Evolutionary conservation across 208 protist genomes (phyloP).

Genomic region (Leishmania major): DNA sequence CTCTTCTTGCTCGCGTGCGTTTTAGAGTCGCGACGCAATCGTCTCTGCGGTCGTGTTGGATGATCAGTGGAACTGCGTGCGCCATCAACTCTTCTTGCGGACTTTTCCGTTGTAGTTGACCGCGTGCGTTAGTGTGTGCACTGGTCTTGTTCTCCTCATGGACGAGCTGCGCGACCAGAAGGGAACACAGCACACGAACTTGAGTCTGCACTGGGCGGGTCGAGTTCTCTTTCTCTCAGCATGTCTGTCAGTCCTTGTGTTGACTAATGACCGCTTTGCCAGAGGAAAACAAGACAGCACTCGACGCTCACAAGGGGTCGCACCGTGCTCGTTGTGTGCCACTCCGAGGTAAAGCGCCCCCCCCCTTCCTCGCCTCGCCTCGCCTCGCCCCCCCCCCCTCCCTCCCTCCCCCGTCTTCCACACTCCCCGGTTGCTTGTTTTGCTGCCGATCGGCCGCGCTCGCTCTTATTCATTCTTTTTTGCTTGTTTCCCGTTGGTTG

Average conservation of each 20-base stretch:
- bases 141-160: not conserved
- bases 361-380: too few relatives aligned
- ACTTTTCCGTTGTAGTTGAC: not conserved
- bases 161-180: not conserved
- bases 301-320: not conserved
- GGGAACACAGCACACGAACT: not conserved
- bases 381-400: too few relatives aligned
- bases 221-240: not conserved
- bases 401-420: not conserved
- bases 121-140: not conserved
- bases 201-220: not conserved
- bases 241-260: conserved; percentile 2
- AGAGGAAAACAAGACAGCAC: not conserved
- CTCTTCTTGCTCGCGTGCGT: not conserved
- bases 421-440: not conserved
- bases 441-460: not conserved
- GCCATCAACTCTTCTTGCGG: not conserved
- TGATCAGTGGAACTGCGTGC: not conserved
- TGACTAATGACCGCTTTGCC: not conserved
- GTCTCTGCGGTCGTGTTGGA: not conserved
- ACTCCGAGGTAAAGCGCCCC: not conserved
- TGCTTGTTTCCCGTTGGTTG: not conserved
- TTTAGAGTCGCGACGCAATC: not conserved
- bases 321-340: not conserved
- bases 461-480: not conserved